Base-by-base conservation (phyloP, 2,329 filamentous ascomycete species). In the Ceratocystis smalleyi region DNA sequence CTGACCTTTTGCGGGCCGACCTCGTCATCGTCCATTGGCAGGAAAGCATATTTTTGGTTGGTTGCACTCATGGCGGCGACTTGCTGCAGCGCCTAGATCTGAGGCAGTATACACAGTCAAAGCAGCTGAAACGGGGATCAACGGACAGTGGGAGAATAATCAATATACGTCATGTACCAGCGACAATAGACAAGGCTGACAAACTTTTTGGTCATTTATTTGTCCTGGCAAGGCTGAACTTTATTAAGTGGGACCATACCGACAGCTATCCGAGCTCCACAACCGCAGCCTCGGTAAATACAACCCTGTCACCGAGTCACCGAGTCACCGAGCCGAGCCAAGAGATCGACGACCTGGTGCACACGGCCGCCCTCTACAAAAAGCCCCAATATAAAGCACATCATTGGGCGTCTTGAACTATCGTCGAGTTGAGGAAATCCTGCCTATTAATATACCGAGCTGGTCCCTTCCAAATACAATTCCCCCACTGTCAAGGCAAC, bases 21-120 rank as follows among this genome's bases (percentile, higher is more conserved):
- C 67, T 83, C 82, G 43, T 81, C 81, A 10, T 83, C 83, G 66
- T 83, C 83, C 84, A 87, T 87, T 6, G 84, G 80, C 68, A 87
- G 74, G 69, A 87, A 81, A 6, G 84, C 83, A 72, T 87, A 87
- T 69, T 81, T 82, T 72, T 86, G 27, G 17, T 57, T 57, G 5
- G 2, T 86, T 59, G 77, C 76, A 67, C 76, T 78, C 78, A 81
- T 80, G 61, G 19, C 68, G 61, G 19, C 68, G 65, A 59, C 22
- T 10, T 43, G 15, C 51, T 3, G 47, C 47, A 51, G 22, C 2
- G 47, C 47, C 10, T 22, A 51, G 3, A 3, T n/a, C n/a, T 8
- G n/a, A 51, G n/a, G 47, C n/a, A 51, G 3, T 7, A 1, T 55
- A 55, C 51, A n/a, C 10, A 27, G 54, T 32, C 3, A n/a, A n/a